Evolutionary conservation across 179 eudicot species (phyloP), one percentile per base, ranked within the genome.

Genomic region (Carnegiea gigantea): DNA sequence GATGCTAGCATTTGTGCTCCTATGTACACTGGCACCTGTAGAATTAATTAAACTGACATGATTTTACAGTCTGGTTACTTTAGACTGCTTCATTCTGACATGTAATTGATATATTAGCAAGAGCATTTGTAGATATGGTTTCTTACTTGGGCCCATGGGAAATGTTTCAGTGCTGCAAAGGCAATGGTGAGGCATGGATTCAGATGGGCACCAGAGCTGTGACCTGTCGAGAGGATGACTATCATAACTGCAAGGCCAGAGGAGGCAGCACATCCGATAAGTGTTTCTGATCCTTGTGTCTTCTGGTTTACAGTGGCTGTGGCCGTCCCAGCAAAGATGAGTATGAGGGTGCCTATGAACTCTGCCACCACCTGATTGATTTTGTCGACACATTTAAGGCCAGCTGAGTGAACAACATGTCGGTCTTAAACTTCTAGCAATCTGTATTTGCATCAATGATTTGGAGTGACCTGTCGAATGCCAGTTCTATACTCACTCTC

Each of bases 201-300:
- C 84, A 95, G 93, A 84, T 93, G 98, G 70, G 99, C 98, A 17
- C 99, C 99, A 0, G 99, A 95, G 83, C 93, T 95, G 82, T 95
- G 99, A 23, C 98, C 99, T 0, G 94, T 92, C 1, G 99, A 87
- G 78, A 95, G 89, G 54, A 95, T 95, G 77, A 94, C 87, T 12
- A 91, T 89, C 99, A 95, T 95, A 65, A 92, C 98, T 0, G 98
- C 99, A 17, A 95, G 94, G 57, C 99, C 99, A 0, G 89, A 60
- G 59, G 98, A 89, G 70, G 91, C 94, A 1, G 98, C 98, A 2
- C 89, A 89, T 21, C 99, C 98, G 7, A 95, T 78, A 7, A 95
- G 92, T 13, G 97, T 92, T 77, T 93, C 98, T 6, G 97, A 73
- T 76, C 97, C 98, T 24, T 87, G 76, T 71, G 92, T 89, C 89